Conservation (phyloP, 371 early-diverging fungal species). For the Mortierella sp. region DNA sequence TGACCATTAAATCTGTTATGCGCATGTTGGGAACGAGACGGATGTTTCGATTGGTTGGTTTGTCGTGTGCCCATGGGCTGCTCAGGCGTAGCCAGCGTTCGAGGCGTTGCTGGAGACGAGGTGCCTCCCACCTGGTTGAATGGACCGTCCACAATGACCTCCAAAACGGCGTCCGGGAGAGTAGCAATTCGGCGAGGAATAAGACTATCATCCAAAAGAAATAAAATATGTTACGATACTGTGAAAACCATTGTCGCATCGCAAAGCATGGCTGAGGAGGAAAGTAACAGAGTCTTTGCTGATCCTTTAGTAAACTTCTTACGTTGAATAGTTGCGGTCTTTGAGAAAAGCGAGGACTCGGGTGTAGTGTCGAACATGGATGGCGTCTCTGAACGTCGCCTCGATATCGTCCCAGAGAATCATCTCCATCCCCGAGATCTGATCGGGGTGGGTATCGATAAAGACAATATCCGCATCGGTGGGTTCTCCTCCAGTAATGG, state of each 20-base stretch:
- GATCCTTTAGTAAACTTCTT: too few species aligned
- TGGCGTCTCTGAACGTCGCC: neutral
- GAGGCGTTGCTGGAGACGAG: neutral
- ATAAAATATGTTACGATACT: neutral
- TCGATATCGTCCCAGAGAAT: neutral
- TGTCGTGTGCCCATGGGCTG: too few species aligned
- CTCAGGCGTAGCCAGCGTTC: neutral
- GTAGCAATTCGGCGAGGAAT: neutral
- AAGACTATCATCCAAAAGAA: neutral
- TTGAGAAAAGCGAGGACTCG: neutral
- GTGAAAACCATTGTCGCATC: too few species aligned
- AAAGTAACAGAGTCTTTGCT: too few species aligned
- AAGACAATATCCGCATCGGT: neutral
- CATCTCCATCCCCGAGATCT: neutral
- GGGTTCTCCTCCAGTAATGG: neutral
- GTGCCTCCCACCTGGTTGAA: neutral
- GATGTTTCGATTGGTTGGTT: too few species aligned
- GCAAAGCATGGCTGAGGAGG: too few species aligned
- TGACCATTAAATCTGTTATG: too few species aligned
- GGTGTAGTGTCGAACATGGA: neutral
- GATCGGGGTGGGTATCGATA: neutral
- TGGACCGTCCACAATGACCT: neutral
- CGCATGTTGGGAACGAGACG: too few species aligned
- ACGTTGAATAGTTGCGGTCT: neutral
- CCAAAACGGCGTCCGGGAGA: neutral